These are phyloP conservation scores for Globisporangium apiculatum DNA, from an alignment of 352 stramenopile genomes.

Conservation along the genomic window DNA sequence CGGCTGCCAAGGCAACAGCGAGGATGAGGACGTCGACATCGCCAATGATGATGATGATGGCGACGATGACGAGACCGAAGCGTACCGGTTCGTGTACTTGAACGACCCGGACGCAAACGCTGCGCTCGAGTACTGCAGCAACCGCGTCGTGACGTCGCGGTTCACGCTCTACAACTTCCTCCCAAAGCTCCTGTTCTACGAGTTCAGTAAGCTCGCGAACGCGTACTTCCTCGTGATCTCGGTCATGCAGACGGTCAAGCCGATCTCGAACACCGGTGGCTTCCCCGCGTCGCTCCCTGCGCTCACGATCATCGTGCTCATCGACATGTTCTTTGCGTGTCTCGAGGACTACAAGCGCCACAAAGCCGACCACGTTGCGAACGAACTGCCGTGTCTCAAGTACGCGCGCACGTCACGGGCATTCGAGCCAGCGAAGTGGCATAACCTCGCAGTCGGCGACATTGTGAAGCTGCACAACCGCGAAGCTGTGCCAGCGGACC, in stretches of 20 bases:
- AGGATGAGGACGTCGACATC: background rate
- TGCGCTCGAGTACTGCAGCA: constrained; percentile 53
- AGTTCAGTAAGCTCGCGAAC: constrained; percentile 90
- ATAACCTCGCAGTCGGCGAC: constrained; percentile 79
- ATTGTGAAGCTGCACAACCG: constrained; percentile 88
- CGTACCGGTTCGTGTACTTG: constrained; percentile 63
- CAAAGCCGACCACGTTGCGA: constrained; percentile 80
- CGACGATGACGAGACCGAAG: constrained; percentile 27
- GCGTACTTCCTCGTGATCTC: constrained; percentile 93
- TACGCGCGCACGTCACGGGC: constrained; percentile 25
- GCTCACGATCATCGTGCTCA: constrained; percentile 90
- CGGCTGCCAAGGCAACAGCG: background rate
- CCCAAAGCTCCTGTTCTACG: constrained; percentile 87
- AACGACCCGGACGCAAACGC: constrained; percentile 61
- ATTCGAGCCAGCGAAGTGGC: constrained; percentile 73
- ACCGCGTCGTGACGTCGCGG: constrained; percentile 85
- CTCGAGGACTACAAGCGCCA: constrained; percentile 90
- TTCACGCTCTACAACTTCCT: constrained; percentile 91
- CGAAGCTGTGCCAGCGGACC: constrained; percentile 79
- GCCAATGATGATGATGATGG: background rate
- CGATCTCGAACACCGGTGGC: constrained; percentile 89
- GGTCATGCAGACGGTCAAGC: constrained; percentile 87
- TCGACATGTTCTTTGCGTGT: constrained; percentile 90
- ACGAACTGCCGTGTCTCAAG: constrained; percentile 56
- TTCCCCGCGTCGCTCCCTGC: constrained; percentile 87